Evolutionary conservation across 2,329 filamentous ascomycete species (phyloP).

Genomic region (Dactylellina haptotyla): DNA sequence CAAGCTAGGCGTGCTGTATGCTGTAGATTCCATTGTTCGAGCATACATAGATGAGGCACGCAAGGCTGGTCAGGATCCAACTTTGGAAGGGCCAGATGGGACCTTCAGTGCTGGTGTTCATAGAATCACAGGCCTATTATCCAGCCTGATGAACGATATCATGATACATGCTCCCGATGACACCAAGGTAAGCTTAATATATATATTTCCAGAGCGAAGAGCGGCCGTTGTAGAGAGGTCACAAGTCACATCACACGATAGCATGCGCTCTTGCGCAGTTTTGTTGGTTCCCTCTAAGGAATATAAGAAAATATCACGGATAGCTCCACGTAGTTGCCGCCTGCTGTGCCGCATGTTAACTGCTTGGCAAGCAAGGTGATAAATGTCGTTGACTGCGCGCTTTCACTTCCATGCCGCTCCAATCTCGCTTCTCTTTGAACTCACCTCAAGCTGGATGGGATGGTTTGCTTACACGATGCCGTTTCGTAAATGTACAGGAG

Average conservation of each 20-base stretch:
- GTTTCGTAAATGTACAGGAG: slow-evolving; percentile 72
- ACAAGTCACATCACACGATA: slow-evolving; percentile 59
- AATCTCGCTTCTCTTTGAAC: slow-evolving; percentile 53
- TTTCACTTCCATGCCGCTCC: slow-evolving; percentile 55
- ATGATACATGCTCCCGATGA: slow-evolving; percentile 82
- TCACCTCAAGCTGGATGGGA: slow-evolving; percentile 47
- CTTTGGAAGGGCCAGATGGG: slow-evolving; percentile 83
- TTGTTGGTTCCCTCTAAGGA: slow-evolving; percentile 25
- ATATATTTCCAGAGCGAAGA: slow-evolving; percentile 60
- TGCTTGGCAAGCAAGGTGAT: slow-evolving; percentile 26
- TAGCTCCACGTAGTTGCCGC: slow-evolving; percentile 37
- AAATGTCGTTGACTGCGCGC: slow-evolving; percentile 4
- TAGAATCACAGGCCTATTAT: slow-evolving; percentile 94
- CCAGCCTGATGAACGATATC: slow-evolving; percentile 94
- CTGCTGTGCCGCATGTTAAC: slow-evolving; percentile 52
- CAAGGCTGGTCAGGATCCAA: slow-evolving; percentile 81
- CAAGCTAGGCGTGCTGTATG: slow-evolving; percentile 98
- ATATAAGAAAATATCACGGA: slow-evolving; percentile 34
- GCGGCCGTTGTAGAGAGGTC: slow-evolving; percentile 59
- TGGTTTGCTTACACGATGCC: slow-evolving; percentile 65
- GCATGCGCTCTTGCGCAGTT: slow-evolving; percentile 10
- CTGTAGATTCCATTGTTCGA: slow-evolving; percentile 99
- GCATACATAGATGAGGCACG: slow-evolving; percentile 98
- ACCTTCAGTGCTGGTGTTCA: slow-evolving; percentile 95
- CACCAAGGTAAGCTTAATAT: slow-evolving; percentile 85